Evolutionary conservation across 495 filamentous ascomycete species (phyloP), one percentile per base, ranked within the genome.

Genomic region (Physcia stellaris): DNA sequence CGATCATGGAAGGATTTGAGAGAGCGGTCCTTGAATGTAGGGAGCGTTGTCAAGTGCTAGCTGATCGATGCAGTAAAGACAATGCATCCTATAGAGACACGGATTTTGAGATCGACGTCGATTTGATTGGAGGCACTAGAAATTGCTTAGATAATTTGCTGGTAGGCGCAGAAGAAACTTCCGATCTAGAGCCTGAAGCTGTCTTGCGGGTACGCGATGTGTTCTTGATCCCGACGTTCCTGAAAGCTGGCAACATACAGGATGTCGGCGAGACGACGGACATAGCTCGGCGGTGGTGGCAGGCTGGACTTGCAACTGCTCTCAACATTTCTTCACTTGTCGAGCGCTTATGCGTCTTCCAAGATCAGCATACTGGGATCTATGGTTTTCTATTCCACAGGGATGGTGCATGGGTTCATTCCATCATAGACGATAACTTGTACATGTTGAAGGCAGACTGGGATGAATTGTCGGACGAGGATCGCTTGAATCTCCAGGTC

Each of bases 361-460:
- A 72, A 13, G 70, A 94, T 51, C 75, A 86, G 53, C 63, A 71
- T 31, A 74, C 90, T 18, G 87, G 87, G 4, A 84, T 93, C 13
- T 94, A 95, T 50, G 86, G 86, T 1, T 94, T 94, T 51, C 85
- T 94, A 6, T 94, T 95, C 56, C 71, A 84, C 59, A 73, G 86
- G 48, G 86, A 94, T 48, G 84, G 85, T 26, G 85, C 87, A 51
- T 94, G 86, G 86, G 75, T 80, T 37, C 83, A 80, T 27, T 80
- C 77, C 43, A 83, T 93, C 39, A 80, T 94, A 21, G 87, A 94
- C 49, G 77, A 81, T 49, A 77, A 81, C 55, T 62, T 93, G 6
- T 92, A 84, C 52, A 66, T 93, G 6, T 76, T 72, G 26, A 79
- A 81, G 38, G 76, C 77, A 12, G 81, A 92, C 51, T 92, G 84